Conservation (phyloP, 225 moss, liverwort and hornwort genomes). For the Polytrichum commune region DNA sequence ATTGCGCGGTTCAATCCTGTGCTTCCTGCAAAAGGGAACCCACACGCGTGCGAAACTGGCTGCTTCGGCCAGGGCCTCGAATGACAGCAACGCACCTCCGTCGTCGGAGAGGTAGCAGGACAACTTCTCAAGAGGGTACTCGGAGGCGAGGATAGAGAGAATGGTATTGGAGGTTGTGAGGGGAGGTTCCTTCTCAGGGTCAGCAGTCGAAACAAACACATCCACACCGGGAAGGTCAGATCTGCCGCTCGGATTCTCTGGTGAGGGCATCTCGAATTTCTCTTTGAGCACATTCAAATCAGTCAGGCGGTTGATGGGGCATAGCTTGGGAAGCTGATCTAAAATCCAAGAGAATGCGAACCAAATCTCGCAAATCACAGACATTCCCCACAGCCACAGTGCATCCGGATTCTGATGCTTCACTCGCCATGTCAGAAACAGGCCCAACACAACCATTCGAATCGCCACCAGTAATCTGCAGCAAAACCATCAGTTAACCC, state of each 20-base stretch:
- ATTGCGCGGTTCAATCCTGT: conserved; percentile 72
- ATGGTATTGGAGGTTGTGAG: conserved; percentile 57
- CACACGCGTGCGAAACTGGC: conserved; percentile 78
- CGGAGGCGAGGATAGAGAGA: conserved; percentile 55
- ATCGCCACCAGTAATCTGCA: conserved; percentile 51
- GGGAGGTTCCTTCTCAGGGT: conserved; percentile 63
- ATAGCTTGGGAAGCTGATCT: conserved; percentile 84
- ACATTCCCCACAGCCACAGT: conserved; percentile 81
- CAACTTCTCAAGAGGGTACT: conserved; percentile 55
- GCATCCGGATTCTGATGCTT: conserved; percentile 54
- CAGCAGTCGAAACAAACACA: conserved; percentile 59
- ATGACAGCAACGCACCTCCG: conserved; percentile 64
- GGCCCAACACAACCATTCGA: conserved; percentile 56
- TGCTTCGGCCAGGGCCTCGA: conserved; percentile 72
- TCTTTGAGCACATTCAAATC: conserved; percentile 71
- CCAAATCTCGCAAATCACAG: conserved; percentile 85
- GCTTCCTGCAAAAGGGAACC: conserved; percentile 79
- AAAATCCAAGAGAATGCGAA: conserved; percentile 89
- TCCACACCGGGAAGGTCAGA: conserved; percentile 70
- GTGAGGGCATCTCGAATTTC: conserved; percentile 54
- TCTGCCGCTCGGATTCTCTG: conserved; percentile 51
- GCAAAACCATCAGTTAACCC: too few relatives aligned
- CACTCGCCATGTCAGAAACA: conserved; percentile 73
- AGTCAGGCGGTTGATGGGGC: conserved; percentile 78
- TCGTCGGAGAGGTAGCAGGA: conserved; percentile 58